Base-by-base conservation (phyloP, 768 basidiomycete species). In the Lactifluus volemus region DNA sequence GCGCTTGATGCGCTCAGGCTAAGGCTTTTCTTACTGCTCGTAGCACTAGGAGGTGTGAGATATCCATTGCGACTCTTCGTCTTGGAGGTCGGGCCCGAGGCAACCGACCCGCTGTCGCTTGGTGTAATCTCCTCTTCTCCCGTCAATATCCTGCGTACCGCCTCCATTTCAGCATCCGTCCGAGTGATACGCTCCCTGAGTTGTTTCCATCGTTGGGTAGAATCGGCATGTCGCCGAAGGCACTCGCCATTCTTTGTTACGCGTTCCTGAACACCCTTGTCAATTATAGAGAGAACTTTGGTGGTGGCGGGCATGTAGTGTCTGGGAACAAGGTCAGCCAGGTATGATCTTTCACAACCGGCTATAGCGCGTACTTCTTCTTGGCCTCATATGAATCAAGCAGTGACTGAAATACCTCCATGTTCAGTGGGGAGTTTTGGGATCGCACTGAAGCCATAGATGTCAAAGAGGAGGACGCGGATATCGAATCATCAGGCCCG, bases 181-280 rank as follows among this genome's bases (percentile, higher is more conserved):
- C 89, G 78, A 21, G 80, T 69, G 67, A 97, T 92, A 53, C 90
- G 83, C 57, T 92, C 89, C 63, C 81, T 81, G 38, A 97, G 76
- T 65, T 80, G 84, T 63, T 81, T 80, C 93, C 93, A 97, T 52
- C 92, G 81, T 66, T 88, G 84, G 19, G 86, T 88, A 63, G 92
- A 92, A 68, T 97, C 95, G 2, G 89, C 88, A 70, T 92, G 91
- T 66, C 92, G 79, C 62, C 95, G 81, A 52, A 98, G 74, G 38
- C 92, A 92, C 75, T 98, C 96, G 1, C 96, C 96, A 65, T 98
- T 98, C 81, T 93, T 95, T 21, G 95, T 98, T 5, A 93, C 87
- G 58, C 95, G 84, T 65, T 97, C 94, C 59, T 84, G 83, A 32
- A 98, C 89, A 29, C 94, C 94, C 73, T 92, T 97, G 71, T 93